These are phyloP conservation scores for Daldinia caldariorum DNA, from an alignment of 495 filamentous ascomycete genomes.

Conservation along the genomic window DNA sequence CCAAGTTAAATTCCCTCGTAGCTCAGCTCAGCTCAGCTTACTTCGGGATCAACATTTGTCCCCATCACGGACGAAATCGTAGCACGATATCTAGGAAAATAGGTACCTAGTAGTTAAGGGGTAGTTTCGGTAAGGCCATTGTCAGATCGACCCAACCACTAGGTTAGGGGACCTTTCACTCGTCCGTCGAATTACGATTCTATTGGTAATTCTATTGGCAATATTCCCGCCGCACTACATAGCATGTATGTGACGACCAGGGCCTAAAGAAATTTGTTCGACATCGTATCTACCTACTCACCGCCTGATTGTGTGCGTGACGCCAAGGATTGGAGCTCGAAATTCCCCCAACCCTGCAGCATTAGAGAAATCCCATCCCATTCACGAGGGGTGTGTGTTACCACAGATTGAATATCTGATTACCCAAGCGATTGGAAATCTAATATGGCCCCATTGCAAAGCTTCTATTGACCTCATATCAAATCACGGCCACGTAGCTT, in stretches of 20 bases:
- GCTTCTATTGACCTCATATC: constrained; percentile 32
- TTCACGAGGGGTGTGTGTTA: constrained; percentile 16
- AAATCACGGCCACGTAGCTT: constrained; percentile 13
- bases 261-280: constrained; percentile 28
- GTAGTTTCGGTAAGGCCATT: background rate
- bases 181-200: constrained; percentile 14
- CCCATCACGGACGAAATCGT: constrained; percentile 18
- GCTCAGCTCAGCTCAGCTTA: constrained; percentile 29
- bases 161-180: background rate
- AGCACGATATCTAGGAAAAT: background rate
- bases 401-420: constrained; percentile 27
- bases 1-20: constrained; percentile 17
- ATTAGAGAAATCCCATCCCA: constrained; percentile 9
- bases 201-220: constrained; percentile 40
- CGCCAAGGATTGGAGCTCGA: constrained; percentile 35
- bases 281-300: constrained; percentile 32
- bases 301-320: constrained; percentile 44
- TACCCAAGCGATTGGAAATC: constrained; percentile 29
- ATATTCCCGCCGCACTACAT: constrained; percentile 11
- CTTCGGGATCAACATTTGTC: constrained; percentile 21
- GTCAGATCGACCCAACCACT: constrained; percentile 10
- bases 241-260: constrained; percentile 20
- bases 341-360: constrained; percentile 33
- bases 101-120: too few species aligned
- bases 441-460: constrained; percentile 17